A percentile compares a stretch with the other conserved stretches of the same genome.
phyloP scores from a whole-genome alignment of 495 filamentous ascomycete genomes.

The Hypoxylon intermedium region DNA sequence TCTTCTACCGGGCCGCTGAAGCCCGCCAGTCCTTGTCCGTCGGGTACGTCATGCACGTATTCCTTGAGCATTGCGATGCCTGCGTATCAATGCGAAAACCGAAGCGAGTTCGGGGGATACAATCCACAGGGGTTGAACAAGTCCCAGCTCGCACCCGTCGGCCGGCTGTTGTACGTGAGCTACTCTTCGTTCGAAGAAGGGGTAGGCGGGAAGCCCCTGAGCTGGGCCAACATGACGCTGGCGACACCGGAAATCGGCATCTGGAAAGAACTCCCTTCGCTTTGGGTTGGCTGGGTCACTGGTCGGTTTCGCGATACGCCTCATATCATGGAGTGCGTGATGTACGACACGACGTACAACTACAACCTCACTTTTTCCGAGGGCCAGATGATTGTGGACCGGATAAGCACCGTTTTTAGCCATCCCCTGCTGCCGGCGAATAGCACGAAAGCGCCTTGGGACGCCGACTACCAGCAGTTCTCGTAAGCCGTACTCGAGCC shows the following conservation, averaged over 20 bases:
- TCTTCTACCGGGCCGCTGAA: neutral
- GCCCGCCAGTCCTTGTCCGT: neutral
- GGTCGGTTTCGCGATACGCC: neutral
- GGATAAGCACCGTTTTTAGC: neutral
- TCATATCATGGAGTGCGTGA: neutral
- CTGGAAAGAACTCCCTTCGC: neutral
- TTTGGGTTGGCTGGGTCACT: neutral
- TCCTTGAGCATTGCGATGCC: neutral
- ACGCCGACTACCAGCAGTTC: conserved; percentile 11
- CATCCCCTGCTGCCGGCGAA: neutral
- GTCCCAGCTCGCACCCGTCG: neutral
- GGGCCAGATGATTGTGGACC: neutral
- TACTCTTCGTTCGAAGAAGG: neutral
- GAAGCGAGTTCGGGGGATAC: neutral
- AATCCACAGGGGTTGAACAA: neutral
- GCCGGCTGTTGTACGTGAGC: neutral
- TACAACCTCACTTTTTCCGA: neutral
- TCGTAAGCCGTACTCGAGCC: neutral
- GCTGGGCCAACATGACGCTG: neutral
- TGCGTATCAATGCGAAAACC: neutral
- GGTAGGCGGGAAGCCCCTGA: neutral
- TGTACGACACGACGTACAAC: neutral
- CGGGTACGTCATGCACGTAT: neutral
- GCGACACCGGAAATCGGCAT: neutral
- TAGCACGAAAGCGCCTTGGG: conserved; percentile 2